Base-by-base conservation (phyloP, 257 asterid species). In the Salvia rosmarinus region DNA sequence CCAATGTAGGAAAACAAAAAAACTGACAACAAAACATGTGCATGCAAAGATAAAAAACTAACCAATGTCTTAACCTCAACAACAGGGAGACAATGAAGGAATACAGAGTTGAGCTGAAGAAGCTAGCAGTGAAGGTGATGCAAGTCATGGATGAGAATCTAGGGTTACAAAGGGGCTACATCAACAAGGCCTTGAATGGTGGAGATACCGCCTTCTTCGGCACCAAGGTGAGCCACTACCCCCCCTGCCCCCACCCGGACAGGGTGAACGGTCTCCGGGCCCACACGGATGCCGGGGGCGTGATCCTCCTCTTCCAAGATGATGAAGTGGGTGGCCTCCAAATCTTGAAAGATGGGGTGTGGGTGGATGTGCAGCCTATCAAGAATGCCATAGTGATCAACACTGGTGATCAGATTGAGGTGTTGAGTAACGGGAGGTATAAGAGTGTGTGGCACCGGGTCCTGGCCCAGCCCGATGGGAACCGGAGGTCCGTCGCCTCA, bases 231-330 rank as follows among this genome's bases (percentile, higher is more conserved):
- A 91, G 98, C 81, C 98, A 89, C 74, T 91, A 91, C 67, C 98
- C 98, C 0, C 95, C 95, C 0, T 91, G 98, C 64, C 92, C 98
- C 9, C 68, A 71, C 61, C 96, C 98, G 0, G 88, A 89, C 0
- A 86, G 61, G 70, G 84, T 85, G 5, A 85, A 64, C 17, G 98
- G 92, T 23, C 91, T 91, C 14, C 82, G 98, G 34, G 96, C 98
- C 57, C 98, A 91, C 89, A 91, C 98, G 1, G 96, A 91, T 30
- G 98, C 98, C 0, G 96, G 98, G 6, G 98, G 98, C 3, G 87
- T 91, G 0, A 79, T 91, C 85, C 54, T 91, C 2, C 96, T 91
- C 25, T 91, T 81, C 81, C 98, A 91, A 55, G 96, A 91, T 16
- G 98, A 87, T 25, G 83, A 78, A 52, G 89, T 87, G 3, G 79